Base-by-base conservation (phyloP, 2,329 filamentous ascomycete genomes). In the Fusarium lateritium region DNA sequence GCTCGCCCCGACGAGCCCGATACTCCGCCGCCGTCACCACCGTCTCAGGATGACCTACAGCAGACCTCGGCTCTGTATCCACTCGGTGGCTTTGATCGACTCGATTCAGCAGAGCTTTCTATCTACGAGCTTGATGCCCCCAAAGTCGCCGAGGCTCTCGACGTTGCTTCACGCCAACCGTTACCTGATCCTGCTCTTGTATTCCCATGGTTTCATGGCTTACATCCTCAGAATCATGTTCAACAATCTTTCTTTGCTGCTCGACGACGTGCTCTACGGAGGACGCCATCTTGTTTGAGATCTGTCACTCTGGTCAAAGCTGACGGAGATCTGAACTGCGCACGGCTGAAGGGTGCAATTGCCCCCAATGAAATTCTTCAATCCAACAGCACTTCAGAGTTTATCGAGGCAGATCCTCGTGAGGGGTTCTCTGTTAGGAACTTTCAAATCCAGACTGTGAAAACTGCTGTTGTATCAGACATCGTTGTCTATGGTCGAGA, bases 401-500 rank as follows among this genome's bases (percentile, higher is more conserved):
- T 99, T 76, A 82, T 94, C 64, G 93, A 97, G 43, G 87, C 91
- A 40, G 96, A 99, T 76, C 96, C 96, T 2, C 87, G 83, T 57
- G 93, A 97, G 70, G 96, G 96, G 10, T 98, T 98, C 77, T 97
- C 94, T 6, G 94, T 98, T 43, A 89, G 96, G 45, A 98, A 98
- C 78, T 99, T 99, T 76, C 95, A 98, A 74, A 98, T 98, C 39
- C 96, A 99, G 79, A 88, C 93, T 0, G 92, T 92, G 61, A 99
- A 99, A 79, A 83, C 93, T 69, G 94, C 94, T 56, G 89, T 92
- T 69, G 88, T 96, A 10, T 98, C 94, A 1, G 96, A 99, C 77
- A 93, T 99, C 68, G 87, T 99, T 40, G 88, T 99, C 2, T 99
- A 99, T 76, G 94, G 94, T 14, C 92, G 95, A 56, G 88, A 93